phyloP scores from a whole-genome alignment of 495 filamentous ascomycete genomes.

The Aspergillus egyptiacus region DNA sequence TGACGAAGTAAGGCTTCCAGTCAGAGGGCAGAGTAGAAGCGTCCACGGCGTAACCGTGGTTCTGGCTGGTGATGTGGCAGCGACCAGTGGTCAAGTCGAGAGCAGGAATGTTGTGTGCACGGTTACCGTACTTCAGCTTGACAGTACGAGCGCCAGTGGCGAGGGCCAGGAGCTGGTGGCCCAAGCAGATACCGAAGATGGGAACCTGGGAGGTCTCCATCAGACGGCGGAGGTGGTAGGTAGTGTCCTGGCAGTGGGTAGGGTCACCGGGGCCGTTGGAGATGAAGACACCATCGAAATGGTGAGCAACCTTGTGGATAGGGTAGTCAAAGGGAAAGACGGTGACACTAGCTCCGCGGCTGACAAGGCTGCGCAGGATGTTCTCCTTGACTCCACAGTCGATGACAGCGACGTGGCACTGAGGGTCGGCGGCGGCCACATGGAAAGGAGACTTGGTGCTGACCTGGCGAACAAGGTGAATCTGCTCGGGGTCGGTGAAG shows the following conservation, averaged over 20 bases:
- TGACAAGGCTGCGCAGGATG: conserved; percentile 88
- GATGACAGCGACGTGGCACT: conserved; percentile 86
- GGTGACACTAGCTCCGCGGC: conserved; percentile 80
- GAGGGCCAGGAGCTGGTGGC: conserved; percentile 74
- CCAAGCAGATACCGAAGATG: conserved; percentile 95
- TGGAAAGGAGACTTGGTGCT: conserved; percentile 98
- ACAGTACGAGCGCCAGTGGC: conserved; percentile 79
- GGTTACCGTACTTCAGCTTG: conserved; percentile 97
- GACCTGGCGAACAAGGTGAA: conserved; percentile 91
- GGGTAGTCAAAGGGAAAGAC: conserved; percentile 94
- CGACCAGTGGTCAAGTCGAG: conserved; percentile 89
- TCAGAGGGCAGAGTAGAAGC: conserved; percentile 71
- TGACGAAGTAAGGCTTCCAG: conserved; percentile 97
- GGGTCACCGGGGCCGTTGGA: conserved; percentile 97
- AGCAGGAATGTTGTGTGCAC: conserved; percentile 95
- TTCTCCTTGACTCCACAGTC: conserved; percentile 99
- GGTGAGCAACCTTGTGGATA: conserved; percentile 94
- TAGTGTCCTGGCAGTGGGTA: conserved; percentile 88
- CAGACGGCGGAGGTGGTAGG: conserved; percentile 79
- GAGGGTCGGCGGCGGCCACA: conserved; percentile 68
- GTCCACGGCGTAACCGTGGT: conserved; percentile 97
- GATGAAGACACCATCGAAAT: conserved; percentile 96
- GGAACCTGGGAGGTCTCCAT: conserved; percentile 88
- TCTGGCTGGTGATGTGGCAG: conserved; percentile 98
- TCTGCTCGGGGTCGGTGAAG: conserved; percentile 88